These are phyloP conservation scores for Nicotiana benthamiana DNA, from an alignment of 257 asterid genomes.

Conservation along the genomic window DNA sequence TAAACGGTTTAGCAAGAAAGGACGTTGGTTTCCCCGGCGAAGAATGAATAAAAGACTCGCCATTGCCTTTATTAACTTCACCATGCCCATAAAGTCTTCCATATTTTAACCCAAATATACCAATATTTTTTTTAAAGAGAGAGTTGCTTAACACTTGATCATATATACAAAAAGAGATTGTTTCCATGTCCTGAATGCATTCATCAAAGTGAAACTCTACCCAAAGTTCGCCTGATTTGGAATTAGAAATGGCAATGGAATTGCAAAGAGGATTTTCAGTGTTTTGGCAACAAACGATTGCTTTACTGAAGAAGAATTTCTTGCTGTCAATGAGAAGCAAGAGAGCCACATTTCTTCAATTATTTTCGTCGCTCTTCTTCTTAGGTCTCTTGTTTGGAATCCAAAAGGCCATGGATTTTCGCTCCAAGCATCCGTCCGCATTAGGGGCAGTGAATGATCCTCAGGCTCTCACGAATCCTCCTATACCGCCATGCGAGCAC, in stretches of 20 bases:
- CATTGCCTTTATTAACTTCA: background rate
- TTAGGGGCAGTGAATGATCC: conserved; percentile 19
- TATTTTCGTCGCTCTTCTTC: conserved; percentile 33
- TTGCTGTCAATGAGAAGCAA: conserved; percentile 20
- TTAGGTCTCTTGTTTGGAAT: conserved; percentile 22
- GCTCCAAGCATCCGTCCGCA: background rate
- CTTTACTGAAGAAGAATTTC: conserved; percentile 31
- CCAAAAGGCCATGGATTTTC: background rate
- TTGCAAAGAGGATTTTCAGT: conserved; percentile 26
- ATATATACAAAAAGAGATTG: too few relatives aligned
- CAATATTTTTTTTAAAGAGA: too few relatives aligned
- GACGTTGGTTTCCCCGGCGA: background rate
- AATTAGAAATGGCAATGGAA: conserved; percentile 13
- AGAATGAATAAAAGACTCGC: background rate
- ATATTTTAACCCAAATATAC: background rate
- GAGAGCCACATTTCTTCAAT: conserved; percentile 21
- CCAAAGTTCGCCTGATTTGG: too few relatives aligned
- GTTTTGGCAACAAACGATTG: conserved; percentile 22
- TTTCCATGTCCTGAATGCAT: too few relatives aligned
- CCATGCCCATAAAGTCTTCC: background rate
- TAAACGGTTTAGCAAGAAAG: background rate
- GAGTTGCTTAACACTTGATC: too few relatives aligned
- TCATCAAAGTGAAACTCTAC: too few relatives aligned
- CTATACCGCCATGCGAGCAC: conserved; percentile 35
- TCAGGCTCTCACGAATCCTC: conserved; percentile 3